Base-by-base conservation (phyloP, 805 yeast genomes). In the Kazachstania bromeliacearum region DNA sequence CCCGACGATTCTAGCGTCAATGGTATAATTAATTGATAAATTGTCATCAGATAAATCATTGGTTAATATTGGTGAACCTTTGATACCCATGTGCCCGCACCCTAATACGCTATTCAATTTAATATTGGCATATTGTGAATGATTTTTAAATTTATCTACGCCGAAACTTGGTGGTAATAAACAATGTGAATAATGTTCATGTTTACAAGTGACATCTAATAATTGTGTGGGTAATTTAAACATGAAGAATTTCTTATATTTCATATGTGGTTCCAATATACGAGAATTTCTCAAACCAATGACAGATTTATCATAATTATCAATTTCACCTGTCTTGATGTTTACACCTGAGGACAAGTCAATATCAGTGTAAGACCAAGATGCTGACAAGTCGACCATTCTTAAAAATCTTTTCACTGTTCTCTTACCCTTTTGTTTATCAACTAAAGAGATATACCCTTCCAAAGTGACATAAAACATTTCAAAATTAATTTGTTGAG, bases 361-460 rank as follows among this genome's bases (percentile, higher is more conserved):
- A 26, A 66, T 64, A 38, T 69, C 67, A 0, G 73, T 70, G 45
- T 66, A 70, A 7, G 78, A 70, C 68, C 67, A 66, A 34, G 60
- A 52, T 2, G 81, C 81, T 50, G 71, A 68, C 31, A 75, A 46
- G 47, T 76, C 82, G 34, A 74, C 71, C 79, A 74, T 76, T 43
- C 74, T 67, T 33, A 76, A 48, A 42, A 75, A 71, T 44, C 73
- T 68, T 43, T 75, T 73, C 18, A 51, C 44, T 2, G 62, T 56
- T 31, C 64, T 53, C 36, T 57, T 62, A 29, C 63, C 64, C 22
- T 46, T 41, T 3, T 45, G 37, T 12, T 42, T 39, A 40, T 66
- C 64, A 18, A 61, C 43, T 2, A 62, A 45, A 2, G 64, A 52
- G 2, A 53, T 50, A 13, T 49, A 41, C 4, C 74, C 75, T 51